Conservation (phyloP, 2,329 filamentous ascomycete species). For the Ceratocystis alfenasii region DNA sequence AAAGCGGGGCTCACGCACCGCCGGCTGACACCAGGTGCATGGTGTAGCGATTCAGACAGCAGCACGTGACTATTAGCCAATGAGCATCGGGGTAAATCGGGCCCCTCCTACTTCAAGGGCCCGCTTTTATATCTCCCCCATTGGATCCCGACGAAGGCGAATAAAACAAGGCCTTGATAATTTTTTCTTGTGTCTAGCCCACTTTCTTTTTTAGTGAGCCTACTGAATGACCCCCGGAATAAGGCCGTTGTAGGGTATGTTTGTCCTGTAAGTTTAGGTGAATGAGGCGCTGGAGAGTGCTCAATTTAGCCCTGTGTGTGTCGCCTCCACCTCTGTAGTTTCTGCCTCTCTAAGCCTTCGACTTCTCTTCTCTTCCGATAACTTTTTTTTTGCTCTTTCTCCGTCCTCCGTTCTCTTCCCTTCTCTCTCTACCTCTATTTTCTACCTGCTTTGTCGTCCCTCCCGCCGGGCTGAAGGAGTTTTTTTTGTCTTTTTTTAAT, state of each 20-base stretch:
- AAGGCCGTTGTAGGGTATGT: neutral
- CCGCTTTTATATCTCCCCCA: conserved; percentile 17
- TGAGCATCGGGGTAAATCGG: conserved; percentile 24
- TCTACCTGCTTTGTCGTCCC: conserved; percentile 16
- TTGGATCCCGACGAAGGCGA: conserved; percentile 21
- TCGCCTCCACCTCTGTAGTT: conserved; percentile 12
- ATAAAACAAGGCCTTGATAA: conserved; percentile 6
- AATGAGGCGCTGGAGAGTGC: neutral
- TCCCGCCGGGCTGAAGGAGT: conserved; percentile 22
- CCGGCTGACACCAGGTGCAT: conserved; percentile 9
- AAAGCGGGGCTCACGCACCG: neutral
- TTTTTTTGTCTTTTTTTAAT: conserved; percentile 23
- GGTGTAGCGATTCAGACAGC: neutral
- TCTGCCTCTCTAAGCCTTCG: neutral
- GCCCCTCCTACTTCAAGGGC: conserved; percentile 16
- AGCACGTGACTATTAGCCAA: conserved; percentile 23
- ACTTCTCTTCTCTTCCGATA: conserved; percentile 19
- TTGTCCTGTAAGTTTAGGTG: neutral
- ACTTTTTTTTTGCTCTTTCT: conserved; percentile 16
- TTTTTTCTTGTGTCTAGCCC: conserved; percentile 11
- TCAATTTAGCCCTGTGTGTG: neutral
- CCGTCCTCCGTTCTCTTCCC: conserved; percentile 15
- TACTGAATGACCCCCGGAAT: neutral
- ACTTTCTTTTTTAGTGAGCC: neutral
- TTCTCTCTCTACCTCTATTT: conserved; percentile 3